Evolutionary conservation across 2,329 filamentous ascomycete genomes (phyloP), one percentile per base, ranked within the genome.

Genomic region (Venturiaceae sp.): DNA sequence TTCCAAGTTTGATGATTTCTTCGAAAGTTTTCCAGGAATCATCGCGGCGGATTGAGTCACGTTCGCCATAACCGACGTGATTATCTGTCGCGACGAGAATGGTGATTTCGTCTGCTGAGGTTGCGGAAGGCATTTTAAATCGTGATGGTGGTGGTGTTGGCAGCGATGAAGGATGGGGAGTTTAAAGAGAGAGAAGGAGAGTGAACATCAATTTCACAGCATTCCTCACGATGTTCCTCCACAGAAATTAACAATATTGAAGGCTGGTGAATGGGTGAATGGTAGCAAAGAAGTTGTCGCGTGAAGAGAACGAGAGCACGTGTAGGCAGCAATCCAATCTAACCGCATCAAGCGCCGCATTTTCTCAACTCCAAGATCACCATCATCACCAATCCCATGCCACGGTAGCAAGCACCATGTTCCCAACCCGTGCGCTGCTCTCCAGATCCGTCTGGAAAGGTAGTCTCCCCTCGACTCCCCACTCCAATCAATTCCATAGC

Each of bases 11-110:
- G 87, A 99, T 90, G 62, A 96, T 84, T 73, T 99, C 94, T 70
- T 99, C 88, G 75, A 99, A 99, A 3, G 87, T 90, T 69, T 85
- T 87, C 92, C 92, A 97, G 74, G 91, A 96, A 72, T 99, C 94
- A 70, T 97, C 90, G 63, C 92, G 92, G n/a, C 94, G 90, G 61
- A 94, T 88, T 1, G 90, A 83, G 71, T 99, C 92, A 66, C 92
- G 86, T 74, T 99, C 94, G 68, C 90, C 89, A 73, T 91, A 97
- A 56, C 94, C 94, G 61, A 99, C 94, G 87, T 99, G 94, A 66
- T 95, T 97, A 71, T 99, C 94, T 16, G 92, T 97, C 39, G 94
- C 87, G 61, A 99, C 82, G 37, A 99, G 84, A 64, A 99, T 94
- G 63, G 90, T 90, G 68, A 99, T 96, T 0, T 90, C 95, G 75